phyloP scores from a whole-genome alignment of 2,329 filamentous ascomycete genomes.

The Claviceps monticola region DNA sequence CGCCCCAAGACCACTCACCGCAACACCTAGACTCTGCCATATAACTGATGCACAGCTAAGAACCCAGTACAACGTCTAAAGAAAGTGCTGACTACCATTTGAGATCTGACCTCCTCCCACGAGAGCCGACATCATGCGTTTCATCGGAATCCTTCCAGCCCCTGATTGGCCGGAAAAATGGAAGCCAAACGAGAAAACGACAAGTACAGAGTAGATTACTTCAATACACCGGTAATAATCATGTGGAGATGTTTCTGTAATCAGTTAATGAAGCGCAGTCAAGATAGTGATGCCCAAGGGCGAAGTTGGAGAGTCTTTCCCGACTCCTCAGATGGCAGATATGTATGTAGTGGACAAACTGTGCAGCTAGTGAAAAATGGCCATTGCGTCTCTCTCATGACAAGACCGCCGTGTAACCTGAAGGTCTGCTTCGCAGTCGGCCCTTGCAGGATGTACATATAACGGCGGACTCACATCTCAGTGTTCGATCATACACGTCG shows the following conservation, averaged over 20 bases:
- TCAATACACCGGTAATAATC: neutral
- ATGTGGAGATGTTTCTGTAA: neutral
- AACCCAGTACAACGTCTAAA: conserved; percentile 17
- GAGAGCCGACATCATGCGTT: neutral
- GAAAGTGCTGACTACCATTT: conserved; percentile 4
- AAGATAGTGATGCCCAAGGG: neutral
- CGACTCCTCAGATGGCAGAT: neutral
- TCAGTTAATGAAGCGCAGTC: neutral
- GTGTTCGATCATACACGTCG: conserved; percentile 1
- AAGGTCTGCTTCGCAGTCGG: conserved; percentile 7
- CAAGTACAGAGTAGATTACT: no score
- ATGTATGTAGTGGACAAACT: no score
- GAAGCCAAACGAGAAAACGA: neutral
- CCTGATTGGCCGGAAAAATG: neutral
- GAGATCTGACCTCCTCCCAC: neutral
- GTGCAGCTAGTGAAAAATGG: neutral
- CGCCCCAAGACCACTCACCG: neutral
- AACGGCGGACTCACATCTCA: neutral
- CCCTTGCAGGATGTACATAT: conserved; percentile 5
- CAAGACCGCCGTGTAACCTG: conserved; percentile 4
- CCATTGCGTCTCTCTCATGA: neutral
- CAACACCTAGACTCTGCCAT: neutral
- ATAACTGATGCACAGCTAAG: conserved; percentile 6
- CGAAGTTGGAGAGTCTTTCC: neutral
- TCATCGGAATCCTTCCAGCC: neutral